Evolutionary conservation across 1,284 basidiomycete genomes (phyloP), one percentile per base, ranked within the genome.

Genomic region (Ganoderma meredithae): DNA sequence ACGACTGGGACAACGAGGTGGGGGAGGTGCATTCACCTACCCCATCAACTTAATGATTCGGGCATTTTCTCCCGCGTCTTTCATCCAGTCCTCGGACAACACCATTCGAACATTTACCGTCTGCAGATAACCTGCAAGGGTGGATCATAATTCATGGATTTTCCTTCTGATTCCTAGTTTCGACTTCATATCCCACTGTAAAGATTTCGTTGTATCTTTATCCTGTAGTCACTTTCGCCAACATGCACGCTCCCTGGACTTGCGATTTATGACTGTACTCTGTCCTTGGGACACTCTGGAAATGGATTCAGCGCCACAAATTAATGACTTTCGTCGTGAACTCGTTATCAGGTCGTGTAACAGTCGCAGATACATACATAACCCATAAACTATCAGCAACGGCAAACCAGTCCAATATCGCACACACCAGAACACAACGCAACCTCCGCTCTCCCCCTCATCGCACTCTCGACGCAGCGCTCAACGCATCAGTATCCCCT

Each of bases 401-500:
- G 40, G n/a, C 12, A 43, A 60, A 22, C n/a, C 56, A 22, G 39
- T n/a, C 17, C 39, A 22, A 31, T 31, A 63, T 25, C 47, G 47
- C 36, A 56, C 62, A 56, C 39, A 7, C 41, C 56, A 17, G n/a
- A 62, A 25, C 27, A 31, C 9, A 65, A 9, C 27, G 40, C 9
- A 65, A 9, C n/a, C 4, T 9, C 33, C 60, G 56, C 63, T 53
- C 43, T n/a, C 66, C 12, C 43, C 13, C 39, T n/a, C 49, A 9
- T 15, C 68, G 9, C 40, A 33, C n/a, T 13, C n/a, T 13, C 13
- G 6, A 36, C 56, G n/a, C 36, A 36, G 9, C n/a, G 25, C 12
- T 9, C 25, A 60, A 1, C 47, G 43, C 47, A 36, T 72, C 68
- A 87, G 75, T 82, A 85, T 17, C 84, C 84, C 74, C 88, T 82